phyloP scores from a whole-genome alignment of 1,284 basidiomycete species.

The Microbotryum lychnidis-dioicae region DNA sequence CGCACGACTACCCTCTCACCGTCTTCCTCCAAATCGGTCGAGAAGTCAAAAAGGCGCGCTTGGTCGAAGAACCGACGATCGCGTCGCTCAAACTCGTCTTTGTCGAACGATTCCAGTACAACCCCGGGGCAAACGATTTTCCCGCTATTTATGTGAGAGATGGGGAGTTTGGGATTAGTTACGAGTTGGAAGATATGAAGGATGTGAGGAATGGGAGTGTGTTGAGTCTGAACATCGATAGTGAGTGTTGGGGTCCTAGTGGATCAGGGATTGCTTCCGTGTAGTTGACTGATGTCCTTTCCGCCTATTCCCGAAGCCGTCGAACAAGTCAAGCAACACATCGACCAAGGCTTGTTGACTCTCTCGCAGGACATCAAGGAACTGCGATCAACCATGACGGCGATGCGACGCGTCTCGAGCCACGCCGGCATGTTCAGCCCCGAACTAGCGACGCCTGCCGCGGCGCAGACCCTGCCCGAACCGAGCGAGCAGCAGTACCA shows the following conservation, averaged over 20 bases:
- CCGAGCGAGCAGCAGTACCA: constrained; percentile 30
- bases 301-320: constrained; percentile 54
- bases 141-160: constrained; percentile 94
- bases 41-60: constrained; percentile 76
- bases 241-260: constrained; percentile 49
- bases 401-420: constrained; percentile 45
- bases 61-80: constrained; percentile 57
- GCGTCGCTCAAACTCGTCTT: constrained; percentile 74
- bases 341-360: constrained; percentile 75
- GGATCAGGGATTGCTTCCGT: neutral
- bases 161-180: constrained; percentile 79
- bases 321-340: constrained; percentile 97
- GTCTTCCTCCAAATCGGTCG: constrained; percentile 86
- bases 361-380: constrained; percentile 91
- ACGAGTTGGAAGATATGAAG: constrained; percentile 90
- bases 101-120: constrained; percentile 91
- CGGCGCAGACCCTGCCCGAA: constrained; percentile 1
- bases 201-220: constrained; percentile 83
- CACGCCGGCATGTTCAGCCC: neutral
- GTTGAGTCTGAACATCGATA: constrained; percentile 89
- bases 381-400: constrained; percentile 58
- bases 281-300: neutral
- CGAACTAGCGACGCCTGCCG: neutral
- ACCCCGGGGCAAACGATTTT: constrained; percentile 77
- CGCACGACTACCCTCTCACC: constrained; percentile 45